Evolutionary conservation across 441 rosid genomes (phyloP).

Genomic region (Euphorbia corollata): DNA sequence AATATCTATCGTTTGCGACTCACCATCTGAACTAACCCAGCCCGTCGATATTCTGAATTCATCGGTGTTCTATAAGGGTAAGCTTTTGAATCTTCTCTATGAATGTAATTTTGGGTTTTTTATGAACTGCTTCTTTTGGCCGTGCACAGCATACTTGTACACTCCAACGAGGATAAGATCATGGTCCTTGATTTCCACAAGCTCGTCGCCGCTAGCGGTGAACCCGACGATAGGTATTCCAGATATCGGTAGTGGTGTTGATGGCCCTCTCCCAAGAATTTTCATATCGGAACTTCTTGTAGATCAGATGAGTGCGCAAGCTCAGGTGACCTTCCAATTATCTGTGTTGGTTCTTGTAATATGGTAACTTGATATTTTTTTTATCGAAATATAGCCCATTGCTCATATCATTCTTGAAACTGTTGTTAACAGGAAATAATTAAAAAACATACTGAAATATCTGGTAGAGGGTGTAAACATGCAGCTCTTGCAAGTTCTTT

Average conservation of each 20-base stretch:
- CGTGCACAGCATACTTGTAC: slow-evolving; percentile 84
- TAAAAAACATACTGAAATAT: slow-evolving; percentile 43
- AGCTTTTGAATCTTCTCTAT: too few species aligned
- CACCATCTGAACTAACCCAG: too few species aligned
- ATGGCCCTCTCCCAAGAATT: slow-evolving; percentile 76
- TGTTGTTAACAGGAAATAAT: slow-evolving; percentile 58
- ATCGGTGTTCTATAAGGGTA: too few species aligned
- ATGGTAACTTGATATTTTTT: too few species aligned
- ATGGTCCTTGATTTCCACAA: slow-evolving; percentile 93
- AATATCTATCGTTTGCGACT: too few species aligned
- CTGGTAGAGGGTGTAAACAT: slow-evolving; percentile 52
- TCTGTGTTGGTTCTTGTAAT: background rate
- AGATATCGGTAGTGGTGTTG: slow-evolving; percentile 45
- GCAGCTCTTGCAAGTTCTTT: slow-evolving; percentile 75
- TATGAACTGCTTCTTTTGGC: too few species aligned
- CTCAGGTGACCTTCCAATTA: slow-evolving; percentile 43
- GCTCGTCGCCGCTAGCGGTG: slow-evolving; percentile 95
- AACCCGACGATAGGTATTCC: slow-evolving; percentile 79
- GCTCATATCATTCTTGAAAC: slow-evolving; percentile 13
- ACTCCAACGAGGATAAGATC: slow-evolving; percentile 92
- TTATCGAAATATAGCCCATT: too few species aligned
- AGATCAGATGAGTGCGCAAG: slow-evolving; percentile 58
- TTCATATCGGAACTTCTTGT: slow-evolving; percentile 92
- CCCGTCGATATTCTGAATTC: too few species aligned
- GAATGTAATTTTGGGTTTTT: too few species aligned